Base-by-base conservation (phyloP, 495 filamentous ascomycete genomes). In the Aspergillus sclerotiicarbonarius region DNA sequence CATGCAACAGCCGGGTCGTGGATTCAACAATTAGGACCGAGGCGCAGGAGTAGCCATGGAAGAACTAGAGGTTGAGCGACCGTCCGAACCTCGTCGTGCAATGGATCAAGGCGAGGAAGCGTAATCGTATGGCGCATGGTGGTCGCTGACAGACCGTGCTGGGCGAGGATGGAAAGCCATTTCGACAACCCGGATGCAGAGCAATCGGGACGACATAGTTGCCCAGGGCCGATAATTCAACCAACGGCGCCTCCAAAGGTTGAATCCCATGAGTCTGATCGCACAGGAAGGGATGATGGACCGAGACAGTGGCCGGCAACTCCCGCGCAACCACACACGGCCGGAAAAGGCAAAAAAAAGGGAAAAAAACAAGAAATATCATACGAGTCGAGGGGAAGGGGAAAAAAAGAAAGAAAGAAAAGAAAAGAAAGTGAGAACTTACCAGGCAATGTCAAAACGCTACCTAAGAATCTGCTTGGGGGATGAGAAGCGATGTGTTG, bases 391-490 rank as follows among this genome's bases (percentile, higher is more conserved):
- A 16, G 30, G 21, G 4, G 37, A 50, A 35, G 35, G 21, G 21
- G 31, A 31, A 16, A 51, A 19, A 37, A 21, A 48, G 51, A 57
- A 57, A 48, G 31, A 31, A 16, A 51, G 18, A 37, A 21, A 48
- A 54, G 54, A 57, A 48, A 16, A 29, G 20, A 47, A 8, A 39
- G 67, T 65, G 64, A 64, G 58, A 61, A 67, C 60, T 64, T 67
- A 69, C 69, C 66, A 65, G 64, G 60, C 51, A 60, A 67, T 61
- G 66, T 64, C 63, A 68, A 60, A 57, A 53, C 59, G 52, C 50
- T 39, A 43, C 56, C 63, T 53, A 58, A 49, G 20, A 58, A 62
- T 47, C 54, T 52, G 37, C 56, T 54, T 56, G 47, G 47, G 58
- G 32, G 56, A 62, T 46, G 50, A 32, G 56, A 50, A 62, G 60